These are phyloP conservation scores for Raffaelea deltoideospora DNA, from an alignment of 2,329 filamentous ascomycete genomes.

Conservation along the genomic window DNA sequence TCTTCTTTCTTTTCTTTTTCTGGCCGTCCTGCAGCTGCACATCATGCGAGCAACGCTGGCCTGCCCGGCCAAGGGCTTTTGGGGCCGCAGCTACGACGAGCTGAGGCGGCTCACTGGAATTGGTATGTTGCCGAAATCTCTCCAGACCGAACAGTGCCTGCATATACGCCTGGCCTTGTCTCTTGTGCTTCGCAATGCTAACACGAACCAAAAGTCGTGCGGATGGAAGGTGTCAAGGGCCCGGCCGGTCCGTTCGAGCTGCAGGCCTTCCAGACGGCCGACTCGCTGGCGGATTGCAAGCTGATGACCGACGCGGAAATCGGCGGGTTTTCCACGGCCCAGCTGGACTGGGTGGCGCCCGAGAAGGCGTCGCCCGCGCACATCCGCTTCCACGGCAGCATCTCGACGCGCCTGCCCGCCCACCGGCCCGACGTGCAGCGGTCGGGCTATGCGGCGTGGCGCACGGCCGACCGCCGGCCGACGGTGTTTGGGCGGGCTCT, in stretches of 20 bases:
- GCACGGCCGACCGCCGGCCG: constrained; percentile 59
- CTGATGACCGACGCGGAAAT: constrained; percentile 77
- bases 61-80: constrained; percentile 35
- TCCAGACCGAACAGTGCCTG: too few relatives aligned
- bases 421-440: constrained; percentile 61
- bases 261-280: constrained; percentile 41
- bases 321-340: constrained; percentile 66
- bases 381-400: constrained; percentile 71
- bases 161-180: not conserved
- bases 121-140: too few relatives aligned
- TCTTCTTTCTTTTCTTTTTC: too few relatives aligned
- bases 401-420: constrained; percentile 70
- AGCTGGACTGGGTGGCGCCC: constrained; percentile 46
- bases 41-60: constrained; percentile 32
- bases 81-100: constrained; percentile 43
- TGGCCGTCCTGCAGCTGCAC: not conserved
- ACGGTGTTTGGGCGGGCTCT: constrained; percentile 76
- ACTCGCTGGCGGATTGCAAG: constrained; percentile 42
- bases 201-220: constrained; percentile 35
- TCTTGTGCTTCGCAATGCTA: not conserved
- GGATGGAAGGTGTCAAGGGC: constrained; percentile 52
- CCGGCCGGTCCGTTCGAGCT: constrained; percentile 50
- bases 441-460: constrained; percentile 79
- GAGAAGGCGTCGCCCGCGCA: constrained; percentile 30
- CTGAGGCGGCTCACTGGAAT: constrained; percentile 40